Evolutionary conservation across 192 early-diverging fungal genomes (phyloP).

Genomic region (Linnemannia schmuckeri): DNA sequence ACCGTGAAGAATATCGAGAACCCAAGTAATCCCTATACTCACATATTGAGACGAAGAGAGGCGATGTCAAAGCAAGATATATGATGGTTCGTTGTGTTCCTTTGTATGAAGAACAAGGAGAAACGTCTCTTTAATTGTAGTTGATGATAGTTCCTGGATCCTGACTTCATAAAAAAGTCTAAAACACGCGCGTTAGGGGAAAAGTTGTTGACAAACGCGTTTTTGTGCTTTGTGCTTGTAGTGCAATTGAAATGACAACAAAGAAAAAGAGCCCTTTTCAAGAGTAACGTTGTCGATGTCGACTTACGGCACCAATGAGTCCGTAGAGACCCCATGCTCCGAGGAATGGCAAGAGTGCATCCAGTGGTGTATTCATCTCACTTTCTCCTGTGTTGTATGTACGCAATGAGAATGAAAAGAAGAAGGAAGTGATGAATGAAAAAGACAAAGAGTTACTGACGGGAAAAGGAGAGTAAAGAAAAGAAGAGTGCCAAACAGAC

Average conservation of each 20-base stretch:
- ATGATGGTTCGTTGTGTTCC: neutral
- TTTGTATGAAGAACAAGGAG: neutral
- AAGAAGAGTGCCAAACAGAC: neutral
- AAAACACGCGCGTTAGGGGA: neutral
- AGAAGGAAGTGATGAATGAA: neutral
- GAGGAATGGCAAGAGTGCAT: conserved; percentile 29
- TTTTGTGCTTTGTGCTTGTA: neutral
- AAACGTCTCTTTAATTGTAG: neutral
- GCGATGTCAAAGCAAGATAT: no score
- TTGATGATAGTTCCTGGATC: neutral
- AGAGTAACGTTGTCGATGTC: neutral
- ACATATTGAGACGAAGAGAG: neutral
- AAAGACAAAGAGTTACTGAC: neutral
- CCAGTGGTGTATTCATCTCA: neutral
- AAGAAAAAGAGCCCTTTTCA: neutral
- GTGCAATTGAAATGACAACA: neutral
- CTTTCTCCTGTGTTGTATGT: neutral
- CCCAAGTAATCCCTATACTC: conserved; percentile 45
- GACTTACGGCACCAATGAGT: conserved; percentile 56
- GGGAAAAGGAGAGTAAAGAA: neutral
- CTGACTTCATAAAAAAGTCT: neutral
- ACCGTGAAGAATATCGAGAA: conserved; percentile 63
- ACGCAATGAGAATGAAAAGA: neutral
- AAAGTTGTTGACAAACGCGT: neutral
- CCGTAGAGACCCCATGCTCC: conserved; percentile 61